Conservation (phyloP, 768 basidiomycete genomes). For the Suillus bovinus region DNA sequence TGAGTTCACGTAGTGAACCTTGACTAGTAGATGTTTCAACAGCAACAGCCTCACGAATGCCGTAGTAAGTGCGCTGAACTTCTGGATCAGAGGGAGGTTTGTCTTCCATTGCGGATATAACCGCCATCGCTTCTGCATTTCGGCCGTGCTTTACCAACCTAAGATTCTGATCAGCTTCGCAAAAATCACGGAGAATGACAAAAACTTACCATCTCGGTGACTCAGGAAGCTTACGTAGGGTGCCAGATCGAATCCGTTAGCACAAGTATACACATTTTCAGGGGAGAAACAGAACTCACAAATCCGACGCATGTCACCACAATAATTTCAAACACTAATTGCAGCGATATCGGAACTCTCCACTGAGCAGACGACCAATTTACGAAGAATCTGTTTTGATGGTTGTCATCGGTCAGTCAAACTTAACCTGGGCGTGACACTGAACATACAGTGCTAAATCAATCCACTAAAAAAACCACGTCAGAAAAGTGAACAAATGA, state of each 20-base stretch:
- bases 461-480: slow-evolving; percentile 33
- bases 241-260: background rate
- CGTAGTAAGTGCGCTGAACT: slow-evolving; percentile 37
- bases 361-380: slow-evolving; percentile 39
- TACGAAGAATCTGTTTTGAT: slow-evolving; percentile 31
- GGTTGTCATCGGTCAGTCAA: background rate
- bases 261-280: background rate
- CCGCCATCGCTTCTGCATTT: slow-evolving; percentile 39
- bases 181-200: background rate
- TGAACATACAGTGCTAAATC: slow-evolving; percentile 39
- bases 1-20: slow-evolving; percentile 37
- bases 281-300: slow-evolving; percentile 20
- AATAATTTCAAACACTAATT: slow-evolving; percentile 39
- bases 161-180: background rate
- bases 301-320: slow-evolving; percentile 37
- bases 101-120: slow-evolving; percentile 42
- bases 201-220: slow-evolving; percentile 34
- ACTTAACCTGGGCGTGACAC: background rate
- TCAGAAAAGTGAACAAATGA: slow-evolving; percentile 5
- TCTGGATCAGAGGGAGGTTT: slow-evolving; percentile 32
- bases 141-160: slow-evolving; percentile 42
- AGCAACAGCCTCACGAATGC: slow-evolving; percentile 38
- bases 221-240: slow-evolving; percentile 31
- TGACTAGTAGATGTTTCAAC: slow-evolving; percentile 22
- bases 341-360: slow-evolving; percentile 44